Evolutionary conservation across 1,284 basidiomycete species (phyloP).

Genomic region (Mycena citricolor): DNA sequence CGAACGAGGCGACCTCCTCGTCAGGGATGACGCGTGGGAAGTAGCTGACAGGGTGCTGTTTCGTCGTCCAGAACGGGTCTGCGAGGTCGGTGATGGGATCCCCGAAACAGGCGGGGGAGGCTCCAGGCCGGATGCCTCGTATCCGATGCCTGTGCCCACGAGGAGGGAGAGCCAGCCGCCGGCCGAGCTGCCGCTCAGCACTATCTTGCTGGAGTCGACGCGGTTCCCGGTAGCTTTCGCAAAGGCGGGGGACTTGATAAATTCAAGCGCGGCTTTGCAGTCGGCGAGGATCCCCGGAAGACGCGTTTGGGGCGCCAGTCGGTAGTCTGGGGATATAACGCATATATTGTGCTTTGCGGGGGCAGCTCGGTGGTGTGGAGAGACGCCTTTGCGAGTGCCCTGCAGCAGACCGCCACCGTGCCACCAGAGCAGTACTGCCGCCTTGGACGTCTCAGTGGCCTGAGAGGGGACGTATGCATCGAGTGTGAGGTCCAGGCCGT

Average conservation of each 20-base stretch:
- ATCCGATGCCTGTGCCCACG: conserved; percentile 36
- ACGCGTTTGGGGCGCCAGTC: conserved; percentile 39
- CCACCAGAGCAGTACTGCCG: conserved; percentile 38
- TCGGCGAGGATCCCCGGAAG: conserved; percentile 37
- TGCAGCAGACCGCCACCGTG: conserved; percentile 32
- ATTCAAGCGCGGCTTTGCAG: conserved; percentile 34
- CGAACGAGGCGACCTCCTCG: conserved; percentile 32
- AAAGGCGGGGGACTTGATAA: conserved; percentile 31
- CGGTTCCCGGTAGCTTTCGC: conserved; percentile 27
- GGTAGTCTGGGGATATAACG: conserved; percentile 37
- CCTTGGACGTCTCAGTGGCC: conserved; percentile 30
- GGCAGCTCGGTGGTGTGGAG: conserved; percentile 35
- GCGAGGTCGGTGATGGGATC: conserved; percentile 18
- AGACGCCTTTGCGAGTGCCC: conserved; percentile 37
- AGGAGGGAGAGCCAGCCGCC: conserved; percentile 38
- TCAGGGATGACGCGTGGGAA: conserved; percentile 31
- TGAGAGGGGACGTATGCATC: conserved; percentile 36
- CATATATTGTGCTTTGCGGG: conserved; percentile 33
- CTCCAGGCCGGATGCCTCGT: conserved; percentile 30
- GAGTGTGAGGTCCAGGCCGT: conserved; percentile 35
- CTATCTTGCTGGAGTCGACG: conserved; percentile 33
- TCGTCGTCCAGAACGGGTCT: conserved; percentile 38
- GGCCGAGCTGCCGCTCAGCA: conserved; percentile 38
- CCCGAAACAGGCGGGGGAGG: conserved; percentile 30
- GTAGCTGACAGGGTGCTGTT: conserved; percentile 35